Base-by-base conservation (phyloP, 768 basidiomycete species). In the Tylopilus intermedius region DNA sequence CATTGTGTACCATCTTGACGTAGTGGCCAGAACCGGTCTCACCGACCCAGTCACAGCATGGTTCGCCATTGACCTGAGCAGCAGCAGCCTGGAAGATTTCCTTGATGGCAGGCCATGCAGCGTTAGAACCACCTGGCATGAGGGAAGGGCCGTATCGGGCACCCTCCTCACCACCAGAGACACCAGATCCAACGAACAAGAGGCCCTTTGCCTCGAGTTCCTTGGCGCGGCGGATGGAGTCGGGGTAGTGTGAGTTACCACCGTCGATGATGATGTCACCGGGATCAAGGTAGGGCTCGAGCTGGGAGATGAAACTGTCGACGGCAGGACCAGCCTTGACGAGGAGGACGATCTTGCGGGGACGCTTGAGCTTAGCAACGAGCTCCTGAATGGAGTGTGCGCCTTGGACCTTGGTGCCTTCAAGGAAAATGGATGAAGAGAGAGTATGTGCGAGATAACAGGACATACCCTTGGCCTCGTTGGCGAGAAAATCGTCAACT, bases 191-290 rank as follows among this genome's bases (percentile, higher is more conserved):
- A 62, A 99, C 95, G 64, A 96, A 99, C 62, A 97, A 82, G 64
- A 97, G 77, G 49, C 94, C 94, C 77, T 98, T 95, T 54, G 82
- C 67, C 74, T 98, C 95, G 64, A 98, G 86, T 67, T 95, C 93
- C 69, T 90, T 74, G 64, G 86, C 79, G 66, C 96, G 91, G 64
- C 96, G 94, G 74, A 94, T 94, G 33, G 92, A 90, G 72, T 99
- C 96, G 56, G 96, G 96, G 78, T 90, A 99, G 74, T 98, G 94
- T 42, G 95, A 97, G 77, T 99, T 99, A 65, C 96, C 96, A 64
- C 96, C 96, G 71, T 99, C 96, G 62, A 99, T 97, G 79, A 99
- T 82, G 78, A 99, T 98, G 74, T 99, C 96, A 62, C 96, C 96
- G 66, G 83, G 71, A 70, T 97, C 94, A 61, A 99, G 88, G 71